Evolutionary conservation across 176 grass and related monocot species (phyloP).

Genomic region (Stipa capillata): DNA sequence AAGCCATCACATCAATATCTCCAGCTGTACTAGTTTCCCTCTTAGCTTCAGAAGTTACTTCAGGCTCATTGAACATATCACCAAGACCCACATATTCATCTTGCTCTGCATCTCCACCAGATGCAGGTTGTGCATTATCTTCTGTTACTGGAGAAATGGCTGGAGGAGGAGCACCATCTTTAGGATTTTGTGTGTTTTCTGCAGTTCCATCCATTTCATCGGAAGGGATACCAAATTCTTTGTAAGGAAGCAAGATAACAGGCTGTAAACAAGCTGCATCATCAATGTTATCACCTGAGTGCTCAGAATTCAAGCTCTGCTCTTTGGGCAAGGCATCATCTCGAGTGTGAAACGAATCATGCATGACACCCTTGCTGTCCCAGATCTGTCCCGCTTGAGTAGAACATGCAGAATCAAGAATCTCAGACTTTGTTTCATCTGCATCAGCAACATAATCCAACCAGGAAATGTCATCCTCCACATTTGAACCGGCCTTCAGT

Average conservation of each 20-base stretch:
- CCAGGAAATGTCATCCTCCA: slow-evolving; percentile 36
- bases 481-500: slow-evolving; percentile 8
- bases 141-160: slow-evolving; percentile 23
- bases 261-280: slow-evolving; percentile 25
- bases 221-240: slow-evolving; percentile 13
- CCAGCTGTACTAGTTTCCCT: slow-evolving; percentile 37
- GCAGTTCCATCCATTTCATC: slow-evolving; percentile 24
- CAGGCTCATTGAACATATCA: slow-evolving; percentile 87
- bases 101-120: slow-evolving; percentile 32
- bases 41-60: slow-evolving; percentile 63
- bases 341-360: slow-evolving; percentile 13
- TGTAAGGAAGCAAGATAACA: slow-evolving; percentile 67
- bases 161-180: slow-evolving; percentile 22
- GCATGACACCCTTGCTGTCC: slow-evolving; percentile 17
- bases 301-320: slow-evolving; percentile 28
- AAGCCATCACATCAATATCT: slow-evolving; percentile 66
- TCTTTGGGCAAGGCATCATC: slow-evolving; percentile 30
- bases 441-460: slow-evolving; percentile 58
- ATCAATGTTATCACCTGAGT: slow-evolving; percentile 30
- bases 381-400: slow-evolving; percentile 27
- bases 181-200: slow-evolving; percentile 31
- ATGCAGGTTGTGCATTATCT: slow-evolving; percentile 19
- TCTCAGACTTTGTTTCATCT: slow-evolving; percentile 37
- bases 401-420: slow-evolving; percentile 42
- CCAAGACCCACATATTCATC: slow-evolving; percentile 74